These are phyloP conservation scores for Trichosporon sp. DNA, from an alignment of 1,284 basidiomycete species.

Conservation along the genomic window DNA sequence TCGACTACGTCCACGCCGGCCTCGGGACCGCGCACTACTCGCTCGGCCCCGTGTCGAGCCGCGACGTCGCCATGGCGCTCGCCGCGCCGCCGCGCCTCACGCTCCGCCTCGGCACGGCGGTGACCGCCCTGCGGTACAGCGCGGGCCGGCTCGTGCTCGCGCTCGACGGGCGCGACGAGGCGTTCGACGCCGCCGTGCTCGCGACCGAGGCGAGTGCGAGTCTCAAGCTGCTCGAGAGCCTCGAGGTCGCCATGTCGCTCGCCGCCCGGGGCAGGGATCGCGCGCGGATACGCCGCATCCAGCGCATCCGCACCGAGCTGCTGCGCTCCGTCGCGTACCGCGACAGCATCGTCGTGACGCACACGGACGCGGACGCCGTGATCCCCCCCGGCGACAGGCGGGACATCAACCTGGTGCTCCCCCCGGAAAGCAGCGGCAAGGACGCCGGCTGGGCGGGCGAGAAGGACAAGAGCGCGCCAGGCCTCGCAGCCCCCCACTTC, in stretches of 20 bases:
- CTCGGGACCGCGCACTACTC: conserved; percentile 42
- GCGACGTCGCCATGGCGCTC: conserved; percentile 31
- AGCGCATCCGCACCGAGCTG: conserved; percentile 13
- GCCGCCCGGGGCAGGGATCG: not conserved
- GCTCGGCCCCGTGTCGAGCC: conserved; percentile 25
- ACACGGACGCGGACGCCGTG: conserved; percentile 60
- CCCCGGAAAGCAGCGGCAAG: not conserved
- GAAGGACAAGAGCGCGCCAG: not conserved
- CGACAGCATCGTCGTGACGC: conserved; percentile 62
- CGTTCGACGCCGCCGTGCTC: conserved; percentile 60
- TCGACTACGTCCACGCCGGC: conserved; percentile 43
- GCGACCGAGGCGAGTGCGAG: conserved; percentile 67
- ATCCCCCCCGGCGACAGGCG: conserved; percentile 57
- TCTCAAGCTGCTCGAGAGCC: conserved; percentile 38
- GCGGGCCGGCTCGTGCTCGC: conserved; percentile 17
- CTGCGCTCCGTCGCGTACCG: conserved; percentile 36
- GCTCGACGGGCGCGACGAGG: conserved; percentile 18
- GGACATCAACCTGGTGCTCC: conserved; percentile 61
- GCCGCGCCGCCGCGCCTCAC: conserved; percentile 18
- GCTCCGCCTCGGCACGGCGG: conserved; percentile 25
- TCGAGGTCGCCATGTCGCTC: conserved; percentile 23
- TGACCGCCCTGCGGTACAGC: conserved; percentile 20
- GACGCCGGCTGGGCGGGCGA: not conserved
- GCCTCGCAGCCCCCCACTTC: conserved; percentile 28
- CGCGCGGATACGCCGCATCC: not conserved